Base-by-base conservation (phyloP, 2,329 filamentous ascomycete genomes). In the Ciborinia camelliae region DNA sequence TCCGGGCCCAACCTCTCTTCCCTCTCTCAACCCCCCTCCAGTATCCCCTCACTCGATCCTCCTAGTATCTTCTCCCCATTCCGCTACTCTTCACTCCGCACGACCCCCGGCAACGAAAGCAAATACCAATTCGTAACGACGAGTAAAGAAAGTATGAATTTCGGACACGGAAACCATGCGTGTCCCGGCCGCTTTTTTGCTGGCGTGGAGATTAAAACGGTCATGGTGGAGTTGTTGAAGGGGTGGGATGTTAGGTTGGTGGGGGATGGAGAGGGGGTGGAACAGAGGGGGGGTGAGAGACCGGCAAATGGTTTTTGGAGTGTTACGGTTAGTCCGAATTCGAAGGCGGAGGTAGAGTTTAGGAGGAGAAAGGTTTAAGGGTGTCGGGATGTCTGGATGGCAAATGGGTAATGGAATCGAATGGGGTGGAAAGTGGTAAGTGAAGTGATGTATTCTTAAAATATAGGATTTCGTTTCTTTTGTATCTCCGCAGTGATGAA, bases 1-100 rank as follows among this genome's bases (percentile, higher is more conserved):
- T 75, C 75, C 60, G 15, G 5, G 1, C 37, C 37, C 8, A 20
- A 41, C 35, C n/a, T 53, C 1, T 23, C 51, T 23, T 4, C 20
- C 2, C 20, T 35, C 20, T 30, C 50, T 20, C 50, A 35, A 10
- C 15, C 20, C n/a, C 23, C 23, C 7, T 50, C 47, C 26, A 20
- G 5, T 28, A 45, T 58, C 26, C 9, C 39, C 4, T 10, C 8
- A 28, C 6, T 60, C 6, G 26, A 57, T 7, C 12, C 50, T 3
- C 23, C n/a, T 10, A 20, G 18, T 14, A n/a, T 2, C 2, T 62
- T 62, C 37, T 37, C 50, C 6, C 39, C 62, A 0, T 58, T 63
- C 10, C 52, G 62, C 23, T 63, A 23, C 18, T 39, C 39, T 1
- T 26, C n/a, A 6, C 50, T 62, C 15, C 60, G 60, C 20, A 20